These are phyloP conservation scores for Lenwebbia sp. DNA, from an alignment of 345 rosid species.

Conservation along the genomic window DNA sequence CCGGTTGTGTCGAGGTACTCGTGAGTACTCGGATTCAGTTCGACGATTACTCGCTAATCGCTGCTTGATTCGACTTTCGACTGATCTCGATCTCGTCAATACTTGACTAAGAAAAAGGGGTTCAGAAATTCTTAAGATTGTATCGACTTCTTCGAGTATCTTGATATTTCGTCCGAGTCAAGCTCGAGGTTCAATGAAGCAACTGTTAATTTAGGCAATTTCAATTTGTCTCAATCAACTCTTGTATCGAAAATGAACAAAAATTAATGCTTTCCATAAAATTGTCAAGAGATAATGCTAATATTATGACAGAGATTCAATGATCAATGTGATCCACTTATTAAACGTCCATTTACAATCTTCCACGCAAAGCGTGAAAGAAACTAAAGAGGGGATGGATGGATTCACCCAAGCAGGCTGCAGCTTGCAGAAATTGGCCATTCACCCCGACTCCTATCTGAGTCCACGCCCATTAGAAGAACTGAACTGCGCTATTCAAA, in stretches of 20 bases:
- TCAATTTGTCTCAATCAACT: not conserved
- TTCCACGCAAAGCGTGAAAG: not conserved
- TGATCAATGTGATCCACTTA: not conserved
- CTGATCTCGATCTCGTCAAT: not conserved
- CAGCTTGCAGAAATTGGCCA: not conserved
- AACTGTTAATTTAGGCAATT: not conserved
- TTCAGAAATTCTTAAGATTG: not conserved
- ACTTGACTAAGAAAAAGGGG: not conserved
- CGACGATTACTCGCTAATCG: not conserved
- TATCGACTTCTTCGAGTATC: rapidly evolving
- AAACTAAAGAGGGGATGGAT: not conserved
- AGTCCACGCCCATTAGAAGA: not conserved
- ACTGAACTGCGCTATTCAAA: not conserved
- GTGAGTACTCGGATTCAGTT: not conserved
- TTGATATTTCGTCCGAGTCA: not conserved
- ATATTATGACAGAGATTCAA: not conserved
- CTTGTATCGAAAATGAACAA: not conserved
- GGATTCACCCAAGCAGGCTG: not conserved
- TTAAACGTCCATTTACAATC: not conserved
- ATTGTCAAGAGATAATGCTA: not conserved
- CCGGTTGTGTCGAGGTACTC: not conserved
- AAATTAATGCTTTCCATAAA: not conserved
- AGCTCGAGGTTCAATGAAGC: not conserved
- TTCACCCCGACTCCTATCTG: not conserved
- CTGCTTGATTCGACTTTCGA: not conserved